Evolutionary conservation across 306 rosid genomes (phyloP).

Genomic region (Rosa persica): DNA sequence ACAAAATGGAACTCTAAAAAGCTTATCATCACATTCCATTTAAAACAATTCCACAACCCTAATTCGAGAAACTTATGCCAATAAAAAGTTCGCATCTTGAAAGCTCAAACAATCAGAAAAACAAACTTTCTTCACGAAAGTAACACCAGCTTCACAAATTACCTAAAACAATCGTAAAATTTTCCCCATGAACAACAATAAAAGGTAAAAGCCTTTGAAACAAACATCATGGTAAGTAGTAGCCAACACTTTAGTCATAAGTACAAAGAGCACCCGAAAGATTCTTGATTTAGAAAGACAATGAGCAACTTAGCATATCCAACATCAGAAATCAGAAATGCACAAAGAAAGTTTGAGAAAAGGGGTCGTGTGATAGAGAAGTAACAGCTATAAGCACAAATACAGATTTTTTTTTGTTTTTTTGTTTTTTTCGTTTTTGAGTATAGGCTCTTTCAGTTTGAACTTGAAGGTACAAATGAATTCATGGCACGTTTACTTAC

Average conservation of each 20-base stretch:
- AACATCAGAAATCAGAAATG: not conserved
- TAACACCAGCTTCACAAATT: not conserved
- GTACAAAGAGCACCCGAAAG: no score
- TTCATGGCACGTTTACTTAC: no score
- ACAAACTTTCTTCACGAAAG: not conserved
- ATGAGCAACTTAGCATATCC: not conserved
- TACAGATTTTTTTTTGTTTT: no score
- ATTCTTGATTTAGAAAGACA: no score
- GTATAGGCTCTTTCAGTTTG: no score
- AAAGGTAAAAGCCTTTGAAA: not conserved
- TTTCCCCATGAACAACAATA: not conserved
- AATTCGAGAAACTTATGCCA: not conserved
- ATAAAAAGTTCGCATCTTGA: not conserved
- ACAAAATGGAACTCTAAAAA: not conserved
- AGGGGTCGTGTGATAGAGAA: no score
- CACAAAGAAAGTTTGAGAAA: not conserved
- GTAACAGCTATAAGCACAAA: no score
- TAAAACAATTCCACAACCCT: not conserved
- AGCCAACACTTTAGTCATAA: not conserved
- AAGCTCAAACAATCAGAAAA: not conserved
- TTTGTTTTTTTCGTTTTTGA: no score
- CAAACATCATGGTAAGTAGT: not conserved
- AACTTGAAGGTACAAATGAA: no score
- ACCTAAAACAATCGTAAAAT: not conserved
- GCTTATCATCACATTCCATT: not conserved